A percentile compares a stretch with the other conserved stretches of the same genome.
phyloP scores from a whole-genome alignment of 805 yeast species.

The Candida palmyrensis region DNA sequence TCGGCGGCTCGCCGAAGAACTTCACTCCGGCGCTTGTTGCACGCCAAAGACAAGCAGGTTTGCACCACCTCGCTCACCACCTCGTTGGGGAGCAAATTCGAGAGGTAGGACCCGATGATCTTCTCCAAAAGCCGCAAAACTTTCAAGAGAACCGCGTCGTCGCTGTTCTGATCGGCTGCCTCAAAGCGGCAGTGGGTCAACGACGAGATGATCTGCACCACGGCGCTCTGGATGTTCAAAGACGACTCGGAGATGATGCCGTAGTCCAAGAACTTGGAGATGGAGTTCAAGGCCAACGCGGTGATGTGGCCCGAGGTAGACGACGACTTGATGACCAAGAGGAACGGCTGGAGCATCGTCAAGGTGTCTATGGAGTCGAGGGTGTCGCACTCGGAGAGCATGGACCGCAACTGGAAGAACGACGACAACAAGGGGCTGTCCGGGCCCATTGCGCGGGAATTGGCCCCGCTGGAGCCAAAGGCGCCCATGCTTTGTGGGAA shows the following conservation, averaged over 20 bases:
- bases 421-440: conserved; percentile 67
- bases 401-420: conserved; percentile 71
- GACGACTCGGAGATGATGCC: conserved; percentile 56
- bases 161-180: conserved; percentile 87
- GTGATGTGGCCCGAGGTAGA: conserved; percentile 85
- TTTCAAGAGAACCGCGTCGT: conserved; percentile 83
- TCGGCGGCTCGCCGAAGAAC: conserved; percentile 87
- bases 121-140: conserved; percentile 70
- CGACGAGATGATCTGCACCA: conserved; percentile 65
- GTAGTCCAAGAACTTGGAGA: conserved; percentile 68
- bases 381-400: conserved; percentile 49
- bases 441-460: conserved; percentile 5
- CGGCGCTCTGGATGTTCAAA: conserved; percentile 48
- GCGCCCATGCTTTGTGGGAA: no score
- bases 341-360: conserved; percentile 80
- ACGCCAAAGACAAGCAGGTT: conserved; percentile 86
- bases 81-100: conserved; percentile 70
- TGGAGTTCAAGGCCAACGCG: conserved; percentile 68
- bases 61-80: conserved; percentile 84
- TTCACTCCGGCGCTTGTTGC: conserved; percentile 88
- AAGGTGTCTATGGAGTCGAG: conserved; percentile 60
- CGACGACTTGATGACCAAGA: conserved; percentile 77
- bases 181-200: conserved; percentile 93
- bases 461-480: neutral
- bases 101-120: conserved; percentile 59